Percentiles rank a stretch among this genome's conserved stretches.
Evolutionary conservation across 2,329 filamentous ascomycete genomes (phyloP).

Genomic region (Neospermospora avenae): DNA sequence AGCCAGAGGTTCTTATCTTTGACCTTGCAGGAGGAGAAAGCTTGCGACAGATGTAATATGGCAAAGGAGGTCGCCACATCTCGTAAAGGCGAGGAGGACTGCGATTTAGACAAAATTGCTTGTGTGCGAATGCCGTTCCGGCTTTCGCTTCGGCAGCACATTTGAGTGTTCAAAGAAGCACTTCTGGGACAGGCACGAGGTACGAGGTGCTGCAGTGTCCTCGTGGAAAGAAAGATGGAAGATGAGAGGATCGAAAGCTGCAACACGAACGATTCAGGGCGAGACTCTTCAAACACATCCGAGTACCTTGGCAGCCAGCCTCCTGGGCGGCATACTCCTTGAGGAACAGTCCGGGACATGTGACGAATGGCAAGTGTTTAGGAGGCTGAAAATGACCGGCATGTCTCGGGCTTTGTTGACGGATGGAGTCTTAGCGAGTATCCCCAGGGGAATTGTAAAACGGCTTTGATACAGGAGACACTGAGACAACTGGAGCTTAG

Average conservation of each 20-base stretch:
- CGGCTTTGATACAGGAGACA: slow-evolving; percentile 18
- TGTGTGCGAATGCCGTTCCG: not conserved
- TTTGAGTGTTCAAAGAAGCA: too few relatives aligned
- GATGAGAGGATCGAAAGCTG: not conserved
- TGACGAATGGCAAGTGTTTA: not conserved
- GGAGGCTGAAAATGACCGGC: slow-evolving; percentile 1
- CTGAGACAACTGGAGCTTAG: too few relatives aligned
- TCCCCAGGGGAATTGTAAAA: slow-evolving; percentile 21
- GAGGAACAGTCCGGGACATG: not conserved
- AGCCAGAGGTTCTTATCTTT: not conserved
- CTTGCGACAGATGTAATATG: not conserved
- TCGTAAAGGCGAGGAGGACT: not conserved
- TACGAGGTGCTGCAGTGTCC: too few relatives aligned
- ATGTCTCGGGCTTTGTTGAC: slow-evolving; percentile 13
- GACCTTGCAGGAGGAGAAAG: not conserved
- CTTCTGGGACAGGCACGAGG: not conserved
- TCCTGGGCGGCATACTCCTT: not conserved
- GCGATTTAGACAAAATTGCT: slow-evolving; percentile 3
- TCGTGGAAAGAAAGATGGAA: not conserved
- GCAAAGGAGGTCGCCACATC: not conserved
- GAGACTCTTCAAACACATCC: slow-evolving; percentile 11
- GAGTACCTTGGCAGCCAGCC: slow-evolving; percentile 2
- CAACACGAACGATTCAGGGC: slow-evolving; percentile 2
- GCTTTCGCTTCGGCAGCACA: too few relatives aligned
- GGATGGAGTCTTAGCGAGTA: not conserved